A percentile compares a stretch with the other conserved stretches of the same genome.
These are phyloP conservation scores for Hura crepitans DNA, from an alignment of 441 rosid genomes.

Conservation along the genomic window DNA sequence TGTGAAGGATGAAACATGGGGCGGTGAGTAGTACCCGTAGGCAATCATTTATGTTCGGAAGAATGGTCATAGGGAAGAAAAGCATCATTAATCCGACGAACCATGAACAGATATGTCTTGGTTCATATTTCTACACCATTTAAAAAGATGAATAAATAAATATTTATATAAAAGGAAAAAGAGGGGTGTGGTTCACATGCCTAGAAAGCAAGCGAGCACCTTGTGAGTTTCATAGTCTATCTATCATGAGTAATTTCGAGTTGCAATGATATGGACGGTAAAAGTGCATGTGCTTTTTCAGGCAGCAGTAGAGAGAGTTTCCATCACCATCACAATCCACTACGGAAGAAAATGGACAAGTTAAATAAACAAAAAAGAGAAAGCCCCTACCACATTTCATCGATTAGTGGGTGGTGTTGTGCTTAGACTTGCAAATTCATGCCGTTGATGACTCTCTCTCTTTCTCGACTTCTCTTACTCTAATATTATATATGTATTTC, in stretches of 20 bases:
- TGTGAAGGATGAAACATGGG: no score
- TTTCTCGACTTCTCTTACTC: no score
- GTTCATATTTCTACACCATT: no score
- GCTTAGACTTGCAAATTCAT: slow-evolving; percentile 8
- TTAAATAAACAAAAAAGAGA: no score
- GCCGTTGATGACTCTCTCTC: slow-evolving; percentile 1
- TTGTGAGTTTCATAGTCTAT: slow-evolving; percentile 21
- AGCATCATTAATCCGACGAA: neutral
- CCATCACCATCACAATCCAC: slow-evolving; percentile 20
- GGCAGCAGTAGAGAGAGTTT: neutral
- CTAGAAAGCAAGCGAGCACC: slow-evolving; percentile 21
- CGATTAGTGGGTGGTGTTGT: slow-evolving; percentile 1
- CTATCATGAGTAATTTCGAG: slow-evolving; percentile 11
- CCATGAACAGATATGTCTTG: no score
- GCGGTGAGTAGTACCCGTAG: neutral
- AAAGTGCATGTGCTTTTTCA: slow-evolving; percentile 2
- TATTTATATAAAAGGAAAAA: neutral
- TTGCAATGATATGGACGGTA: slow-evolving; percentile 20
- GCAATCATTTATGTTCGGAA: neutral
- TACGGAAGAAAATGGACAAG: neutral
- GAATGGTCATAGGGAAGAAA: neutral
- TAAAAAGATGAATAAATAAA: neutral
- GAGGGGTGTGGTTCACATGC: slow-evolving; percentile 29
- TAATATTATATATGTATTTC: neutral
- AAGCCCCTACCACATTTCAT: slow-evolving; percentile 16